These are phyloP conservation scores for Lasiodiplodia sp. DNA, from an alignment of 2,329 filamentous ascomycete species.

Conservation along the genomic window DNA sequence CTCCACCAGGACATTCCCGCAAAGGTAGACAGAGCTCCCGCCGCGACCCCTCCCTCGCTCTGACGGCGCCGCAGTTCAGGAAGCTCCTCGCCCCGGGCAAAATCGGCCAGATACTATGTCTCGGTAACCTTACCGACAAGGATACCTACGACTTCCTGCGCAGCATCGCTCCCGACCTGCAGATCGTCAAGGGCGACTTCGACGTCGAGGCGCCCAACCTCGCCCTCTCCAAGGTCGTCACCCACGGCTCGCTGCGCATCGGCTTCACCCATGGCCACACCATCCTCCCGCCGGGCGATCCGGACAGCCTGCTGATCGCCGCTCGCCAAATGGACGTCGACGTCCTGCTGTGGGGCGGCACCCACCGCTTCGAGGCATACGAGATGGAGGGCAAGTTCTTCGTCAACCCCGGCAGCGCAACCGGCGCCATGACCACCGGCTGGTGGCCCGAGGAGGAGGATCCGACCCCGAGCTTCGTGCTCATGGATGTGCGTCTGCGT, in stretches of 20 bases:
- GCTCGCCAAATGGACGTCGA: conserved; percentile 76
- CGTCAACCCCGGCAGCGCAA: conserved; percentile 73
- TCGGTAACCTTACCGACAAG: conserved; percentile 65
- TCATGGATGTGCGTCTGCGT: conserved; percentile 90
- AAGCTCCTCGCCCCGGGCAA: conserved; percentile 66
- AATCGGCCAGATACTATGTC: conserved; percentile 65
- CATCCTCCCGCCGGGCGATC: conserved; percentile 73
- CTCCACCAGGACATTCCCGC: conserved; percentile 51
- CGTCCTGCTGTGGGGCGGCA: conserved; percentile 73
- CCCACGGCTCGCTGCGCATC: conserved; percentile 72
- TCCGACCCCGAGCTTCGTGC: conserved; percentile 87
- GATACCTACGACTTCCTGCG: conserved; percentile 65
- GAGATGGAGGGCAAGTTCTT: conserved; percentile 77
- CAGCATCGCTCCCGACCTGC: conserved; percentile 65
- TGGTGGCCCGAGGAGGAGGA: conserved; percentile 68
- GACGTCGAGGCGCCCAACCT: conserved; percentile 72
- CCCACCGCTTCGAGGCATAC: conserved; percentile 74
- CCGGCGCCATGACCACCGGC: conserved; percentile 68
- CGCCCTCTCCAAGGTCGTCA: conserved; percentile 72
- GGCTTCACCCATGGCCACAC: conserved; percentile 76
- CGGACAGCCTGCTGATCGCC: conserved; percentile 71
- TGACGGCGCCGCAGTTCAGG: conserved; percentile 50
- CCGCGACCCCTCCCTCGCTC: conserved; percentile 20
- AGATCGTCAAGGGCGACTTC: conserved; percentile 74
- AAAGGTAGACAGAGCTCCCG: conserved; percentile 43